These are phyloP conservation scores for Biscogniauxia marginata DNA, from an alignment of 2,329 filamentous ascomycete genomes.

Conservation along the genomic window DNA sequence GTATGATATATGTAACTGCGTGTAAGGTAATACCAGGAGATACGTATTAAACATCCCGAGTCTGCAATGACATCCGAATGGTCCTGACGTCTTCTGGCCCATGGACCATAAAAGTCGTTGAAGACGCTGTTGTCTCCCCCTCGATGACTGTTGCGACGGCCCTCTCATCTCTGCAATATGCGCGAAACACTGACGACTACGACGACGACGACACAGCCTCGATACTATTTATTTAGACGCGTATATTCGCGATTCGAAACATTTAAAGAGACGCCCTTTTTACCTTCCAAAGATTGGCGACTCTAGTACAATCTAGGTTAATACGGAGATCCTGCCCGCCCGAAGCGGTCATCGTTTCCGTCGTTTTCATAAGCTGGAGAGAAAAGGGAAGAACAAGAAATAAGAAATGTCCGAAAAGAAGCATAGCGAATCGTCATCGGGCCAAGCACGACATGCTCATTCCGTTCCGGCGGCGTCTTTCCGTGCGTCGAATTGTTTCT, in stretches of 20 bases:
- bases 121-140: conserved; percentile 1
- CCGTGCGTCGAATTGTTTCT: conserved; percentile 40
- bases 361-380: background rate
- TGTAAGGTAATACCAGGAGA: background rate
- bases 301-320: background rate
- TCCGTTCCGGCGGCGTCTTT: conserved; percentile 50
- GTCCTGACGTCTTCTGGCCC: background rate
- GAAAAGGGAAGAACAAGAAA: background rate
- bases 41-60: background rate
- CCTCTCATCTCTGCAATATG: conserved; percentile 9
- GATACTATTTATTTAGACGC: background rate
- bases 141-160: conserved; percentile 11
- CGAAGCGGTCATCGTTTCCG: background rate
- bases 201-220: background rate
- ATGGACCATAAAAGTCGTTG: conserved; percentile 4
- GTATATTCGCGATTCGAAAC: too few relatives aligned
- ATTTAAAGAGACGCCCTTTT: too few relatives aligned
- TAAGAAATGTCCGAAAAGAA: conserved; percentile 45
- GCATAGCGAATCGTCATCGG: conserved; percentile 42
- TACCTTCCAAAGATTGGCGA: background rate
- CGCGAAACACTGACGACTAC: too few relatives aligned
- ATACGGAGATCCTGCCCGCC: background rate
- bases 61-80: background rate
- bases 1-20: background rate
- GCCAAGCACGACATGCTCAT: conserved; percentile 41